These are phyloP conservation scores for Dispira parvispora DNA, from an alignment of 192 early-diverging fungal genomes.

Conservation along the genomic window DNA sequence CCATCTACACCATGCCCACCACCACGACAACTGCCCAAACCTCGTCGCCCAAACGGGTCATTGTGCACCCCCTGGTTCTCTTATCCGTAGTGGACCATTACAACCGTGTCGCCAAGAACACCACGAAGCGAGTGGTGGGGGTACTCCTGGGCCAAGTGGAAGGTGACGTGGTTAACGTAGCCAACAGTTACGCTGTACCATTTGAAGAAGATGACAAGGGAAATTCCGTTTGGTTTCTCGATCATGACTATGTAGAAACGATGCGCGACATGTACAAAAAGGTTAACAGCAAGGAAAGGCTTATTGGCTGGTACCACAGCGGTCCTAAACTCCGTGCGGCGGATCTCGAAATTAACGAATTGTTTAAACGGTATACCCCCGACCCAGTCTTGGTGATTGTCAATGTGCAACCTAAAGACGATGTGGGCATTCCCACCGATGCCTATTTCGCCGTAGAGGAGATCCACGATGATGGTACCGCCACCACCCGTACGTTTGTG, in stretches of 20 bases:
- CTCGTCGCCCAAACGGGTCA: conserved; percentile 38
- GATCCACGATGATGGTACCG: conserved; percentile 95
- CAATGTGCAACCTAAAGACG: conserved; percentile 83
- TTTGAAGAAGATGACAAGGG: conserved; percentile 99
- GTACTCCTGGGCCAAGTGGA: conserved; percentile 84
- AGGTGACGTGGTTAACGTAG: conserved; percentile 81
- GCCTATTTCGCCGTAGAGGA: conserved; percentile 97
- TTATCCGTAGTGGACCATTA: conserved; percentile 98
- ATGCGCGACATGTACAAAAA: conserved; percentile 99
- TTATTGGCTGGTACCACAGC: conserved; percentile 99
- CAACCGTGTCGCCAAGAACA: conserved; percentile 86
- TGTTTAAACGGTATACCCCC: conserved; percentile 87
- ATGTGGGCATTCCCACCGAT: conserved; percentile 82
- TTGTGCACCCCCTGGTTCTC: conserved; percentile 95
- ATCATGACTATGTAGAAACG: conserved; percentile 97
- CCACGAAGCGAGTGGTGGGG: conserved; percentile 92
- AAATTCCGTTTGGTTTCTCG: conserved; percentile 94
- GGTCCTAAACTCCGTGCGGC: conserved; percentile 93
- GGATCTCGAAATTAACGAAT: conserved; percentile 94
- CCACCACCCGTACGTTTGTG: conserved; percentile 91
- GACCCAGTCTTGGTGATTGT: conserved; percentile 97
- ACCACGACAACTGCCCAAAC: conserved; percentile 27
- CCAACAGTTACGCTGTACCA: conserved; percentile 96
- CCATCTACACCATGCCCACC: conserved; percentile 6
- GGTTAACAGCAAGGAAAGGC: conserved; percentile 90